Conservation (phyloP, 1,284 basidiomycete species). For the Fistulina hepatica region DNA sequence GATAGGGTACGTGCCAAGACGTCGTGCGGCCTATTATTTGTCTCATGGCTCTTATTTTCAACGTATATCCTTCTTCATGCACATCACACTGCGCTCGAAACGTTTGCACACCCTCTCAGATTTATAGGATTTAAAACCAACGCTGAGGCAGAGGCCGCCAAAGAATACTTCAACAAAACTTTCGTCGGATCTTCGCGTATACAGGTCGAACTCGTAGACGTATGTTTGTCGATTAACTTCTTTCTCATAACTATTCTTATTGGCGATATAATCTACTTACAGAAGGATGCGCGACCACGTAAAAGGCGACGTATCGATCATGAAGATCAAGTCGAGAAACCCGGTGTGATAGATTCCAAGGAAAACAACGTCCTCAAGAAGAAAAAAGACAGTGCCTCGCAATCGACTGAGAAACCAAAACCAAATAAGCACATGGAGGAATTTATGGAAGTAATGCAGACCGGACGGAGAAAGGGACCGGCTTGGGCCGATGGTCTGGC, state of each 20-base stretch:
- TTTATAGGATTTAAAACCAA: conserved; percentile 87
- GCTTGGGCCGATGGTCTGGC: conserved; percentile 52
- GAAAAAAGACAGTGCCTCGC: conserved; percentile 11
- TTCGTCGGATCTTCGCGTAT: conserved; percentile 73
- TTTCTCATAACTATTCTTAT: conserved; percentile 5
- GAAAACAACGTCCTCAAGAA: conserved; percentile 13
- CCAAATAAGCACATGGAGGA: conserved; percentile 38
- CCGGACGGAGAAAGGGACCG: conserved; percentile 45
- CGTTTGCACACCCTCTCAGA: no score
- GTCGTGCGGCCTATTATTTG: no score
- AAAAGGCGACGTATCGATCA: neutral
- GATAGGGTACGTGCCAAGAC: no score
- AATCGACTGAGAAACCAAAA: conserved; percentile 19
- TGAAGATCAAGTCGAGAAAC: neutral
- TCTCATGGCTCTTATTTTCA: no score
- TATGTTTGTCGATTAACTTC: conserved; percentile 25
- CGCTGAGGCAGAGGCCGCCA: conserved; percentile 65
- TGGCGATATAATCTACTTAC: conserved; percentile 7
- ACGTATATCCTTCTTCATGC: no score
- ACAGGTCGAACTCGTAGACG: conserved; percentile 70
- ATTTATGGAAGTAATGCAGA: conserved; percentile 56
- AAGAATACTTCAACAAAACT: conserved; percentile 79
- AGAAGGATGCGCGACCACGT: conserved; percentile 6
- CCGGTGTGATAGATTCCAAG: conserved; percentile 11
- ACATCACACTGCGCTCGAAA: no score